A percentile compares a stretch with the other conserved stretches of the same genome.
phyloP scores from a whole-genome alignment of 768 basidiomycete species.

The Calocera cornea region DNA sequence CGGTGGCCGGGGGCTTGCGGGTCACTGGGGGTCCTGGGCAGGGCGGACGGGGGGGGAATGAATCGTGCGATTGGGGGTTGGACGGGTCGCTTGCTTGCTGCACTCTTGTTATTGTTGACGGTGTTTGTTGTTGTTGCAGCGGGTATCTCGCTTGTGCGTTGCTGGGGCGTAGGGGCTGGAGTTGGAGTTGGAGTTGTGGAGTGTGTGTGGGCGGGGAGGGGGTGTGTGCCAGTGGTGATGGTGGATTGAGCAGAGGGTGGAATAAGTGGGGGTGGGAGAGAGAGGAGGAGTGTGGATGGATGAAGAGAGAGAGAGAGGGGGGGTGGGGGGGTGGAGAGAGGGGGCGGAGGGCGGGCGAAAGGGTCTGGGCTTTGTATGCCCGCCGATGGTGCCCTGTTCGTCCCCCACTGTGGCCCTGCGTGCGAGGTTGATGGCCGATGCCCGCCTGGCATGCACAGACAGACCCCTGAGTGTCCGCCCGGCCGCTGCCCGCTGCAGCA shows the following conservation, averaged over 20 bases:
- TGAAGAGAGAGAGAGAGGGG: not conserved
- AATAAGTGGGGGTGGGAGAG: not conserved
- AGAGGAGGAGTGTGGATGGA: not conserved
- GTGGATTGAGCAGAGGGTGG: not conserved
- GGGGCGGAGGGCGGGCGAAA: not conserved
- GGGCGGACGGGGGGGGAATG: no score
- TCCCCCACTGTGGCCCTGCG: no score
- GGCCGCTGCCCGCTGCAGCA: no score
- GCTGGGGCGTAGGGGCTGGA: not conserved
- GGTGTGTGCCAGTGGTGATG: not conserved
- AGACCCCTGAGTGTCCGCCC: not conserved
- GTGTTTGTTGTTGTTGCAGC: not conserved
- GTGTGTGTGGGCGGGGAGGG: not conserved
- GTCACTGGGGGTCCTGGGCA: no score
- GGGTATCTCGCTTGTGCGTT: constrained; percentile 1
- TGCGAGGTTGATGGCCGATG: no score
- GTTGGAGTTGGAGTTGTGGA: not conserved
- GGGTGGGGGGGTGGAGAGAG: not conserved
- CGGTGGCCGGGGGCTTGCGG: not conserved
- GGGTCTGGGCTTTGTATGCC: not conserved
- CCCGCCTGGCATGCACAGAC: no score
- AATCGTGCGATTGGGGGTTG: not conserved
- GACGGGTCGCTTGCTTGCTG: not conserved
- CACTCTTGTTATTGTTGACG: no score
- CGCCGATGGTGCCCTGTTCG: not conserved